Percentiles rank a stretch among this genome's conserved stretches.
These are phyloP conservation scores for Clarireedia monteithiana DNA, from an alignment of 2,329 filamentous ascomycete genomes.

Conservation along the genomic window DNA sequence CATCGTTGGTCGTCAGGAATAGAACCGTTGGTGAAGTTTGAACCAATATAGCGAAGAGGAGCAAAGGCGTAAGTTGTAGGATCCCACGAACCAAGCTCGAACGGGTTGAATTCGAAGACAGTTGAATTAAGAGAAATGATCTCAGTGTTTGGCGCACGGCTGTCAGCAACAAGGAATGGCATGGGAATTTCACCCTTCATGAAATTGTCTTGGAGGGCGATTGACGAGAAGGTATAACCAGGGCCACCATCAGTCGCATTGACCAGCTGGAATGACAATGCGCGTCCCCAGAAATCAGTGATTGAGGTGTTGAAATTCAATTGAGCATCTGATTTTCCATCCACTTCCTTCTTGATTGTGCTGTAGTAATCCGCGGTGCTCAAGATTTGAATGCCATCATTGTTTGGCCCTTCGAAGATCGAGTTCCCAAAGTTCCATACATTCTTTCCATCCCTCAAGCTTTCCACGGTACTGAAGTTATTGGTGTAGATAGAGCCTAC, in stretches of 20 bases:
- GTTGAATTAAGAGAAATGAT: slow-evolving; percentile 65
- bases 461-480: slow-evolving; percentile 66
- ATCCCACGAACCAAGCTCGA: slow-evolving; percentile 71
- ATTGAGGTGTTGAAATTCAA: slow-evolving; percentile 63
- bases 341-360: slow-evolving; percentile 49
- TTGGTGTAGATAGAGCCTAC: slow-evolving; percentile 71
- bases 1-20: slow-evolving; percentile 52
- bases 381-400: slow-evolving; percentile 43
- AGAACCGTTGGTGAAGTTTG: slow-evolving; percentile 57
- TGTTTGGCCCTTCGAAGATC: slow-evolving; percentile 51
- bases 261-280: slow-evolving; percentile 78
- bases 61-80: slow-evolving; percentile 64
- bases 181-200: slow-evolving; percentile 55
- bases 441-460: slow-evolving; percentile 40
- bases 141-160: slow-evolving; percentile 52
- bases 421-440: slow-evolving; percentile 58
- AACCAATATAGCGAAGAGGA: slow-evolving; percentile 63
- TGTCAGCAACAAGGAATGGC: slow-evolving; percentile 66
- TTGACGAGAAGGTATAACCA: slow-evolving; percentile 75
- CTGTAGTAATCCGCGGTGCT: slow-evolving; percentile 54
- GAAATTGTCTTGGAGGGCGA: slow-evolving; percentile 57
- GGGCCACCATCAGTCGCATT: slow-evolving; percentile 68
- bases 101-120: slow-evolving; percentile 71
- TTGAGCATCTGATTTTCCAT: slow-evolving; percentile 53
- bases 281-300: slow-evolving; percentile 86